Base-by-base conservation (phyloP, 176 grass and related monocot species). In the Zizania latifolia region DNA sequence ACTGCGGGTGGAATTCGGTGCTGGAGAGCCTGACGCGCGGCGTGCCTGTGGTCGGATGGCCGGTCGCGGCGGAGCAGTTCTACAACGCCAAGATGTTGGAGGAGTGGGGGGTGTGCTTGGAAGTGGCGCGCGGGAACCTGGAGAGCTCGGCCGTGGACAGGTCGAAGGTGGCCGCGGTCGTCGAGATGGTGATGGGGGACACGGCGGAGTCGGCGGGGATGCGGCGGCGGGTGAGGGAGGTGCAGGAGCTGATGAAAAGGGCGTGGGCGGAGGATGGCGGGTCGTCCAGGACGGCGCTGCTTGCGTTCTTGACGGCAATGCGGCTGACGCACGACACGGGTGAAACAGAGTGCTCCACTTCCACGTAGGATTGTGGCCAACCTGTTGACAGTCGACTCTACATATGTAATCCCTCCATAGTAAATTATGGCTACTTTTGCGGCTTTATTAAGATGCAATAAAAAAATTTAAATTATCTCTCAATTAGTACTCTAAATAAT, bases 1-100 rank as follows among this genome's bases (percentile, higher is more conserved):
- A 88, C 60, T 79, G 86, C 26, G 68, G 83, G 8, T 85, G 83
- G 75, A 85, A 85, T 67, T 85, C 75, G 2, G 60, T 58, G 26
- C 59, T 85, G 24, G 80, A 88, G 80, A 80, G 86, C 68, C 3
- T 88, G 31, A 10, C 33, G 19, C 39, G 30, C 29, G 80, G 81
- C n/a, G 69, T 83, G 70, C 70, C 76, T 12, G 14, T 88, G 43
- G 0, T 88, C 34, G 76, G 74, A 1, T 84, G 81, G 86, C 86
- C 81, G 24, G 28, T 88, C 10, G 3, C 7, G 0, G 44, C 3
- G 26, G 86, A 84, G n/a, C 81, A 88, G 41, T 68, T 80, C 48
- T 84, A 63, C 81, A 88, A 80, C 63, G 53, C 1, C 2, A 46
- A 10, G 26, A 33, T 88, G 62, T 48, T 80, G 39, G 31, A 58